Evolutionary conservation across 441 rosid genomes (phyloP), one percentile per base, ranked within the genome.

Genomic region (Gossypium aridum): DNA sequence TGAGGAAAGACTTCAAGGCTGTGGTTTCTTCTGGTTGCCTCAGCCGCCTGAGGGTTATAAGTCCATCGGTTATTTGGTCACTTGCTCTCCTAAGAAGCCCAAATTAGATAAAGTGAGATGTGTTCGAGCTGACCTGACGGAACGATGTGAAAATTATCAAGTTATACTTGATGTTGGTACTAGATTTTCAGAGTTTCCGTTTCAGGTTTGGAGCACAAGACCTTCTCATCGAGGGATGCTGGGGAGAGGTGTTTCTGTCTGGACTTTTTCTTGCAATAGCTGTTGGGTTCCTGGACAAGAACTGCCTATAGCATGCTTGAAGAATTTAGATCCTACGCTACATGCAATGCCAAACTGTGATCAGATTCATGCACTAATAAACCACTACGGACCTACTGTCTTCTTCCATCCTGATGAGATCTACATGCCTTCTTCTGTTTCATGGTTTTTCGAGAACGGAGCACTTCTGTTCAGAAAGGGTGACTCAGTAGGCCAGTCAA

Each of bases 21-120:
- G 80, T 59, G 93, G 90, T 79, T 91, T 83, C 85, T 88, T 94
- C 86, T 91, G 97, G 99, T 71, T 87, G 47, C 99, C 97, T 2
- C 79, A 82, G 79, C 84, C 97, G 20, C 96, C 96, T 3, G 81
- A 86, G 71, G 97, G 93, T 28, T 91, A 90, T 59, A 88, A 82
- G 76, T 63, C 93, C 13, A 28, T 92, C 75, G 98, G 99, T 13
- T 81, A 76, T 75, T 61, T 92, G 67, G 97, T 92, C 70, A 91
- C 97, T 56, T 73, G 77, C 54, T 80, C 64, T 2, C 76, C 91
- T 2, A 54, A 64, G 1, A 89, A 89, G 74, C 98, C 99, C 7
- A 82, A 75, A 12, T 55, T 90, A 81, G 85, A 87, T 77, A 90
- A 87, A 83, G 88, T 89, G 64, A 86, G 94, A 81, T 93, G 97